phyloP scores from a whole-genome alignment of 257 asterid genomes.

The Eustoma russellianum region DNA sequence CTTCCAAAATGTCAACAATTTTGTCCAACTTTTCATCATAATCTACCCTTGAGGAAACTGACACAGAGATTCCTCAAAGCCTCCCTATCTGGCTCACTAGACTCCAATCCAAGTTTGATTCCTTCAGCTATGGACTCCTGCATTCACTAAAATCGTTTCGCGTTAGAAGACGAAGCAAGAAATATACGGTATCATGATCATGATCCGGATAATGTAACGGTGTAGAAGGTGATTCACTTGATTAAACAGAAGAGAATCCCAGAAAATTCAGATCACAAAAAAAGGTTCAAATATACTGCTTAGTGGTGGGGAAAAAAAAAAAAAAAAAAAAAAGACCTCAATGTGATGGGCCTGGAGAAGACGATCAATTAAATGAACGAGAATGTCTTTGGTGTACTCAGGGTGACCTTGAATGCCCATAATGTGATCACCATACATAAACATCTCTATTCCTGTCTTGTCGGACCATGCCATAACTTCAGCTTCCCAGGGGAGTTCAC shows the following conservation, averaged over 20 bases:
- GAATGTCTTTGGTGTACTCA: conserved; percentile 76
- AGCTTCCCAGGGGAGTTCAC: conserved; percentile 67
- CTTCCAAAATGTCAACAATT: background rate
- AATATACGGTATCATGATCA: no score
- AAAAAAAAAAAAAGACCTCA: conserved; percentile 17
- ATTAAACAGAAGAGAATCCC: no score
- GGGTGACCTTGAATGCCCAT: conserved; percentile 98
- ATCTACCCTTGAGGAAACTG: conserved; percentile 72
- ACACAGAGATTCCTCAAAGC: conserved; percentile 72
- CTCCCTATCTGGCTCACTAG: conserved; percentile 55
- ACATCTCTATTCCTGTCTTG: conserved; percentile 79
- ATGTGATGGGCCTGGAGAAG: conserved; percentile 42
- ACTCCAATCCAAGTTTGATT: conserved; percentile 41
- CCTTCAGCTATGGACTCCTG: conserved; percentile 56
- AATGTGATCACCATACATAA: conserved; percentile 57
- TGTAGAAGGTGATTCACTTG: no score
- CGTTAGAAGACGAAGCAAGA: no score
- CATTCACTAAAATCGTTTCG: background rate
- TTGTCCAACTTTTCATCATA: conserved; percentile 23
- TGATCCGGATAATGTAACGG: no score
- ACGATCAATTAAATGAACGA: conserved; percentile 64
- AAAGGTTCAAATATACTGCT: background rate
- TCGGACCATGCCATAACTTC: conserved; percentile 74
- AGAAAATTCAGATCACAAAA: no score
- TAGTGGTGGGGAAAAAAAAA: no score